These are phyloP conservation scores for Trichosporon inkin DNA, from an alignment of 1,284 basidiomycete species.

Conservation along the genomic window DNA sequence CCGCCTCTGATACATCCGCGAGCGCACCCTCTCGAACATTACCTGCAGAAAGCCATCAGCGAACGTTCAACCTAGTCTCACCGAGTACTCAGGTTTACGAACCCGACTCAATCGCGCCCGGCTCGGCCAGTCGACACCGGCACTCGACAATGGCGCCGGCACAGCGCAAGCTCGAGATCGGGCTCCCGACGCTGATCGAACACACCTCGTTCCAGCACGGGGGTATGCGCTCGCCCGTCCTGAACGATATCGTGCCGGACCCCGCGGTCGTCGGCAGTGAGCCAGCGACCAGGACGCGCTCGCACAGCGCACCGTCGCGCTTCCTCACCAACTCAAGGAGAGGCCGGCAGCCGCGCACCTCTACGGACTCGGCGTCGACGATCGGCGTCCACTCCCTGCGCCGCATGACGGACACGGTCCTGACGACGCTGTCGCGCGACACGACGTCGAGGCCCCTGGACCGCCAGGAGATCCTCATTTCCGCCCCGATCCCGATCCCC, in stretches of 20 bases:
- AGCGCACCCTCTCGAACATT: too few relatives aligned
- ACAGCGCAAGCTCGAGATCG: not conserved
- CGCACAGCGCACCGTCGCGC: not conserved
- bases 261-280: not conserved
- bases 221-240: not conserved
- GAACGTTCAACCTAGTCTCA: too few relatives aligned
- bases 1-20: too few relatives aligned
- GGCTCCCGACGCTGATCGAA: not conserved
- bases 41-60: too few relatives aligned
- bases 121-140: too few relatives aligned
- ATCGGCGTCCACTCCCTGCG: not conserved
- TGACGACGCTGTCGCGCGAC: not conserved
- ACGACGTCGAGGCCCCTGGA: not conserved
- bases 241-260: not conserved
- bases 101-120: too few relatives aligned
- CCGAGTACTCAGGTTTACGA: too few relatives aligned
- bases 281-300: not conserved
- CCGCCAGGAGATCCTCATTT: not conserved
- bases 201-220: conserved; percentile 4
- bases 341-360: not conserved
- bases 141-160: not conserved
- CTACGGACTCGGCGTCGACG: not conserved
- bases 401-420: not conserved
- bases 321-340: not conserved
- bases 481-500: not conserved